Conservation (phyloP, 2,329 filamentous ascomycete genomes). For the Monosporascus cannonballus region DNA sequence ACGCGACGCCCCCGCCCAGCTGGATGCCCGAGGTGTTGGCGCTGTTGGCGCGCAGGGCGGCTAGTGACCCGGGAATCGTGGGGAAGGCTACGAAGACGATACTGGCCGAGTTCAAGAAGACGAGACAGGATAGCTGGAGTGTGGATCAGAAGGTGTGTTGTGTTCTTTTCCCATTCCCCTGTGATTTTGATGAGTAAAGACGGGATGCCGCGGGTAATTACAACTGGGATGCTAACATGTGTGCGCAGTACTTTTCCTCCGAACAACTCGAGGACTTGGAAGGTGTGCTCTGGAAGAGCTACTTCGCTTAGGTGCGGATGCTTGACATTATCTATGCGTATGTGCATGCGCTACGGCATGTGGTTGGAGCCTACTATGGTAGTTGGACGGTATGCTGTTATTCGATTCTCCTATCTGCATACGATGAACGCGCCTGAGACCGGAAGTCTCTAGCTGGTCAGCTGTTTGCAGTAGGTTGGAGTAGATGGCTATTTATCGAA, state of each 20-base stretch:
- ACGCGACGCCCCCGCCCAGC: slow-evolving; percentile 80
- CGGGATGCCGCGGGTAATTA: neutral
- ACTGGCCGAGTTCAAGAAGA: slow-evolving; percentile 98
- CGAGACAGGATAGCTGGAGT: slow-evolving; percentile 95
- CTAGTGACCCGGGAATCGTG: slow-evolving; percentile 83
- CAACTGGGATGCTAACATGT: slow-evolving; percentile 19
- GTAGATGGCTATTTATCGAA: no score
- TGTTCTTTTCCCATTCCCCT: neutral
- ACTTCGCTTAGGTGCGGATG: slow-evolving; percentile 67
- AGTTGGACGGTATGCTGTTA: no score
- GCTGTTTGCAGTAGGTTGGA: no score
- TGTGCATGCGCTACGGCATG: no score
- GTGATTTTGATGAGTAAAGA: neutral
- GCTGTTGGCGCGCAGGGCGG: slow-evolving; percentile 75
- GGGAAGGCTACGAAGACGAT: slow-evolving; percentile 94
- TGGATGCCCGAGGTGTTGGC: slow-evolving; percentile 96
- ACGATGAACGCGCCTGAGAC: no score
- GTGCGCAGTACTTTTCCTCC: slow-evolving; percentile 66
- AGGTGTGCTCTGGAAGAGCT: slow-evolving; percentile 98
- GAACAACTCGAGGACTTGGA: slow-evolving; percentile 94
- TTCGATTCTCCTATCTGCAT: no score
- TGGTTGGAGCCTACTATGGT: no score
- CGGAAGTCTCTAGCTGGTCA: no score
- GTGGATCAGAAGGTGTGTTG: slow-evolving; percentile 91
- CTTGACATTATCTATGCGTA: no score